Conservation (phyloP, 2,329 filamentous ascomycete genomes). For the Calonectria pseudoturangicola region DNA sequence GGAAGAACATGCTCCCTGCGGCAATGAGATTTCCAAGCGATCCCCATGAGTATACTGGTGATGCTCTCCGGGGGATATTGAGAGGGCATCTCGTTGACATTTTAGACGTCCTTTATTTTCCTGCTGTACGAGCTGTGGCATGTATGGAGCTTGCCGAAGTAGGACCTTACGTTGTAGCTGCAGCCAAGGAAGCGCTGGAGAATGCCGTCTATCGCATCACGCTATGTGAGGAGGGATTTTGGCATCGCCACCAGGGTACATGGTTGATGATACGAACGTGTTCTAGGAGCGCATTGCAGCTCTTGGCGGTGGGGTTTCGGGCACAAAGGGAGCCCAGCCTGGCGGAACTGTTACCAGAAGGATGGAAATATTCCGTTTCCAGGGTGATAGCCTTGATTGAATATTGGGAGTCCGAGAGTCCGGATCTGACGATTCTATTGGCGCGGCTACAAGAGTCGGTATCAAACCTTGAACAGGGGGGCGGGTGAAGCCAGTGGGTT, state of each 20-base stretch:
- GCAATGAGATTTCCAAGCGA: constrained; percentile 36
- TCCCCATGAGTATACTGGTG: constrained; percentile 22
- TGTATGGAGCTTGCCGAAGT: constrained; percentile 30
- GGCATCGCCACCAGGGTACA: constrained; percentile 48
- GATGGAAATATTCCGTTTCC: constrained; percentile 37
- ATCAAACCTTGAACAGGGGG: constrained; percentile 30
- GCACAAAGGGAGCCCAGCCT: constrained; percentile 34
- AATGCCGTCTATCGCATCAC: constrained; percentile 42
- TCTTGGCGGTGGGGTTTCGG: constrained; percentile 39
- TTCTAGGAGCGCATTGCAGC: constrained; percentile 46
- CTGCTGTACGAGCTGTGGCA: constrained; percentile 37
- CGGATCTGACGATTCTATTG: constrained; percentile 39
- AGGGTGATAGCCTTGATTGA: constrained; percentile 39
- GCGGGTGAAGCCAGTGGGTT: not conserved
- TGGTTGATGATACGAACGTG: constrained; percentile 51
- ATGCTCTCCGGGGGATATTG: constrained; percentile 35
- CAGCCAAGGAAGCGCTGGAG: constrained; percentile 34
- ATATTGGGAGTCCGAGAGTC: constrained; percentile 43
- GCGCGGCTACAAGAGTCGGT: constrained; percentile 33
- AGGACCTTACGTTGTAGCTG: constrained; percentile 14
- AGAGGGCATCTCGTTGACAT: constrained; percentile 40
- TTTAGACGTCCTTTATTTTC: constrained; percentile 43
- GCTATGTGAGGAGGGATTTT: constrained; percentile 45
- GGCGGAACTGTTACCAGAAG: constrained; percentile 35
- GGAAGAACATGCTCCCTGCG: constrained; percentile 39